A percentile compares a stretch with the other conserved stretches of the same genome.
Conservation (phyloP, 202 grass and related monocot species). For the Digitaria exilis region DNA sequence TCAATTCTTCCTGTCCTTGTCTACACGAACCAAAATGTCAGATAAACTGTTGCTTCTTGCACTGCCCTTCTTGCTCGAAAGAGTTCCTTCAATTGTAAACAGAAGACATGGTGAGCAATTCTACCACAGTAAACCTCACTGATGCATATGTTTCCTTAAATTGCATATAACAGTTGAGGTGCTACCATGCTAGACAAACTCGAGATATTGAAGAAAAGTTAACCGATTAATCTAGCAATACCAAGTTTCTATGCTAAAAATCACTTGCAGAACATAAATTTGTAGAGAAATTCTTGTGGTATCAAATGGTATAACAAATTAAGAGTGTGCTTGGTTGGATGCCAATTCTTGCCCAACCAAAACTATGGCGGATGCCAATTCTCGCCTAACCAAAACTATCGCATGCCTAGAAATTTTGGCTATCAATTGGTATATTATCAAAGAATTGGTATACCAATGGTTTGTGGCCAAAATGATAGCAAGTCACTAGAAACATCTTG, state of each 20-base stretch:
- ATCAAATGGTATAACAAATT: not conserved
- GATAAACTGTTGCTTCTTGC: not conserved
- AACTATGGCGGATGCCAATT: too few relatives aligned
- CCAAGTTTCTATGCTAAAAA: not conserved
- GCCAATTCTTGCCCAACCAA: too few relatives aligned
- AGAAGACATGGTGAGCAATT: not conserved
- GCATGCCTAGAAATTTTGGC: too few relatives aligned
- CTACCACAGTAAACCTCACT: not conserved
- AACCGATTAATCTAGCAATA: not conserved
- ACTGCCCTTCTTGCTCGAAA: not conserved
- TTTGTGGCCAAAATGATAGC: too few relatives aligned
- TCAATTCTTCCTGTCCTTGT: not conserved
- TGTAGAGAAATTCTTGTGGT: not conserved
- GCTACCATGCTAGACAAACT: not conserved
- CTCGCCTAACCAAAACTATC: too few relatives aligned
- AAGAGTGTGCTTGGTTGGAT: too few relatives aligned
- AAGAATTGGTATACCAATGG: too few relatives aligned
- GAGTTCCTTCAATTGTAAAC: constrained; percentile 1
- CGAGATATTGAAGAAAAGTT: not conserved
- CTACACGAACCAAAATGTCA: constrained; percentile 33
- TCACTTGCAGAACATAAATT: not conserved
- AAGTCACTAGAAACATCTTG: too few relatives aligned
- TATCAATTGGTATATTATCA: too few relatives aligned
- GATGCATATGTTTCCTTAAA: not conserved
- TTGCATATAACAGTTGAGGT: not conserved